These are phyloP conservation scores for Fraxinus quadrangulata DNA, from an alignment of 257 asterid genomes.

Conservation along the genomic window DNA sequence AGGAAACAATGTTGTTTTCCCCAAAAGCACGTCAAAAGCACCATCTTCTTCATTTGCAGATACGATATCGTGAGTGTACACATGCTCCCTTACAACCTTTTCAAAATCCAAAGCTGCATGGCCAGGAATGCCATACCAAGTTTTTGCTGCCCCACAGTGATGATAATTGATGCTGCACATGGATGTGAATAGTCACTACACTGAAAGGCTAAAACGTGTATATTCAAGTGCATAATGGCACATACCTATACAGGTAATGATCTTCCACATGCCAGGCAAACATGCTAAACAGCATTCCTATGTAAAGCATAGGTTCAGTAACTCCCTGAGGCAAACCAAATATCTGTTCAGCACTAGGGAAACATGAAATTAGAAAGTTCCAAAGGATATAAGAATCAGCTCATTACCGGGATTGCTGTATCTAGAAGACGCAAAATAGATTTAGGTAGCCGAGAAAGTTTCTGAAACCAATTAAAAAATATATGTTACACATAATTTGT, in stretches of 20 bases:
- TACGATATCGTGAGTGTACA: conserved; percentile 69
- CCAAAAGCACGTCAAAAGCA: conserved; percentile 91
- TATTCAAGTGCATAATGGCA: conserved; percentile 7
- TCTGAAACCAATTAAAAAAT: conserved; percentile 50
- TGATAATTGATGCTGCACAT: conserved; percentile 84
- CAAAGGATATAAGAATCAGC: conserved; percentile 7
- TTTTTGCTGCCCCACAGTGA: conserved; percentile 98
- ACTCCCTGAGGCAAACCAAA: conserved; percentile 69
- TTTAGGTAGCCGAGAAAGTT: conserved; percentile 80
- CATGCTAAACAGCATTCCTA: conserved; percentile 97
- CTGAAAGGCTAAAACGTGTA: not conserved
- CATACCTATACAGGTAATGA: conserved; percentile 90
- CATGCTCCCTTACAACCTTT: conserved; percentile 77
- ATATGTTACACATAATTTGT: not conserved
- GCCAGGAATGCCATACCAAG: conserved; percentile 99
- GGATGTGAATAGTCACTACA: conserved; percentile 16
- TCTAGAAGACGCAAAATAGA: conserved; percentile 92
- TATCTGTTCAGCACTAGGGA: conserved; percentile 20
- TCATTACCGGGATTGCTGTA: conserved; percentile 78
- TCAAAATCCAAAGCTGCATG: conserved; percentile 84
- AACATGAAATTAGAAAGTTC: conserved; percentile 1
- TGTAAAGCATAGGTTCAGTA: conserved; percentile 98
- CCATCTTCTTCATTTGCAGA: conserved; percentile 91
- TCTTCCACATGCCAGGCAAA: conserved; percentile 99
- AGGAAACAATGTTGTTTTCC: conserved; percentile 96